Evolutionary conservation across 495 filamentous ascomycete species (phyloP), one percentile per base, ranked within the genome.

Genomic region (Penicillium maclennaniae): DNA sequence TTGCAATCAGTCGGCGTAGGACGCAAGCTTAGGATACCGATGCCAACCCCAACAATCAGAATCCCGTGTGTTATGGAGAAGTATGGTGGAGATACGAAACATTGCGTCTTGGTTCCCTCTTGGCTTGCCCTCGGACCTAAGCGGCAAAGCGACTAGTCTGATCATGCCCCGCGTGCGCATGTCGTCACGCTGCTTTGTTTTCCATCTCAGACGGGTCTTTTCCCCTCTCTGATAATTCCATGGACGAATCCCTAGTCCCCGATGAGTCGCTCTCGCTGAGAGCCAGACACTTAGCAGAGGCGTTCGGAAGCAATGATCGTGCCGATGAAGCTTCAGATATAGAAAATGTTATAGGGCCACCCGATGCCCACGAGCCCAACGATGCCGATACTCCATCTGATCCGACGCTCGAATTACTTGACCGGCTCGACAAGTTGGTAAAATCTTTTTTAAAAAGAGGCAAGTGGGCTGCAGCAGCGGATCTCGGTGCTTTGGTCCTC

Each of bases 401-500:
- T n/a, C 9, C 47, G 21, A 25, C 44, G 14, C 28, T 43, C 26
- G 45, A 51, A 39, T n/a, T 20, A 0, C 47, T 59, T 12, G 44
- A 49, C 23, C 39, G 34, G 28, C 39, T 59, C 8, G 34, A 28
- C 27, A 12, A 20, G 1, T 40, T 54, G 17, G 39, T 55, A 1
- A 59, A 45, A 19, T n/a, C 12, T 12, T 39, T 40, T 38, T 34
- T 59, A 3, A 45, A 39, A 8, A 16, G 34, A n/a, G 47, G 43
- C 16, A 51, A 49, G 26, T 59, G 56, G 52, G 49, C 19, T 3
- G 43, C n/a, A 4, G 60, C 60, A 12, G 59, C n/a, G 7, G 52
- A 64, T 34, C 49, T 70, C 2, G 38, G 49, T 7, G 19, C 54
- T 20, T 28, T 65, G 31, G 56, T 67, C 34, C 43, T 72, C 21